phyloP scores from a whole-genome alignment of 1,139 yeast genomes.

The Kodamaea ohmeri region DNA sequence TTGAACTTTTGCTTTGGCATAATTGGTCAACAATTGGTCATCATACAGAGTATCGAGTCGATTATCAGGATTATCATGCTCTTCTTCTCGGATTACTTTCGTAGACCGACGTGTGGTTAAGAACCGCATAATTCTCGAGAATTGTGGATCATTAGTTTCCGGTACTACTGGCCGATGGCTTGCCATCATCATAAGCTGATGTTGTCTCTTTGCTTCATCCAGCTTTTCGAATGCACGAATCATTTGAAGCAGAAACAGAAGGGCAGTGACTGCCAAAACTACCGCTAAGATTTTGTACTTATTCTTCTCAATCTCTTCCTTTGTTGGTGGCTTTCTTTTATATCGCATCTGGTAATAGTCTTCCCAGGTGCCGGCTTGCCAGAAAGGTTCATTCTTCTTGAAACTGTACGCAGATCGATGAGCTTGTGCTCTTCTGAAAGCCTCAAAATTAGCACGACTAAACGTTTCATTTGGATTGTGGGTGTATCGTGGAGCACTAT shows the following conservation, averaged over 20 bases:
- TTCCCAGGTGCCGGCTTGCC: conserved; percentile 75
- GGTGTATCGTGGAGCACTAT: conserved; percentile 14
- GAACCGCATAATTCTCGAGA: conserved; percentile 55
- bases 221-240: conserved; percentile 41
- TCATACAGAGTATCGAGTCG: conserved; percentile 24
- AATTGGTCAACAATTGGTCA: conserved; percentile 28
- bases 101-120: conserved; percentile 55
- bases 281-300: conserved; percentile 45
- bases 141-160: conserved; percentile 39
- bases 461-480: conserved; percentile 12
- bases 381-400: conserved; percentile 46
- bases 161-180: not conserved
- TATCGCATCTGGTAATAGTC: conserved; percentile 51
- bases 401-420: conserved; percentile 34
- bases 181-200: conserved; percentile 33
- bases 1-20: conserved; percentile 31
- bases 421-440: conserved; percentile 40
- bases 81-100: conserved; percentile 22
- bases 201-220: conserved; percentile 44
- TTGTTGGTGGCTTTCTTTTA: conserved; percentile 38
- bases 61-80: conserved; percentile 15
- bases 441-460: conserved; percentile 18
- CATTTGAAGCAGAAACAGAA: conserved; percentile 44
- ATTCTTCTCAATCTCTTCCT: conserved; percentile 44
- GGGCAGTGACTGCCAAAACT: conserved; percentile 38